A percentile compares a stretch with the other conserved stretches of the same genome.
Evolutionary conservation across 176 grass and related monocot species (phyloP).

Genomic region (Oryza brachyantha): DNA sequence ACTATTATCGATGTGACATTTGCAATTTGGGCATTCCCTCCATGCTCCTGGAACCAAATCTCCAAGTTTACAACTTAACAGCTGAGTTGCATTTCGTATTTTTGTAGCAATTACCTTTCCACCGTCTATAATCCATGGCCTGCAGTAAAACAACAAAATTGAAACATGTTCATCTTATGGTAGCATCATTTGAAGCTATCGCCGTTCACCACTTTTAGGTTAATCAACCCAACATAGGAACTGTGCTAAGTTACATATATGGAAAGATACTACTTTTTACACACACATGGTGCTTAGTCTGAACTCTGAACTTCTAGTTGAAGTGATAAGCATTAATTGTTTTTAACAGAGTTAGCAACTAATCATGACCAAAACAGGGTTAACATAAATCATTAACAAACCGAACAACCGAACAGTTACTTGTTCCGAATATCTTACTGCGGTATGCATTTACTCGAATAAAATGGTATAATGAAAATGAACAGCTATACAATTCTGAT

Average conservation of each 20-base stretch:
- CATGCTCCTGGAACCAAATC: constrained; percentile 43
- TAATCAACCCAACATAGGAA: not conserved
- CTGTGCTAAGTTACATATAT: not conserved
- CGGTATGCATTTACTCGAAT: not conserved
- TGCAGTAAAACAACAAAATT: constrained; percentile 30
- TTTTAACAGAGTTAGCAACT: not conserved
- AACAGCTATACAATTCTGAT: not conserved
- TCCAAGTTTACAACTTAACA: constrained; percentile 22
- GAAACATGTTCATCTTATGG: not conserved
- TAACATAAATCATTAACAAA: not conserved
- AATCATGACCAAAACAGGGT: not conserved
- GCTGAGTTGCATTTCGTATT: constrained; percentile 42
- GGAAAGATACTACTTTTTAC: not conserved
- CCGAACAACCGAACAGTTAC: not conserved
- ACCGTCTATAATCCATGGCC: constrained; percentile 61
- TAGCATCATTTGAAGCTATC: not conserved
- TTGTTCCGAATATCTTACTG: not conserved
- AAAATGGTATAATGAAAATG: not conserved
- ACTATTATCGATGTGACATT: constrained; percentile 45
- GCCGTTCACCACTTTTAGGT: not conserved
- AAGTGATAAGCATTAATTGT: not conserved
- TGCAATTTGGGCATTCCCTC: constrained; percentile 62
- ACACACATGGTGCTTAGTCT: not conserved
- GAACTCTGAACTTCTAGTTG: not conserved
- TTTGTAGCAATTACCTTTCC: constrained; percentile 45